Percentiles rank a stretch among this genome's conserved stretches.
Evolutionary conservation across 805 yeast genomes (phyloP).

Genomic region (Ogataea philodendri): DNA sequence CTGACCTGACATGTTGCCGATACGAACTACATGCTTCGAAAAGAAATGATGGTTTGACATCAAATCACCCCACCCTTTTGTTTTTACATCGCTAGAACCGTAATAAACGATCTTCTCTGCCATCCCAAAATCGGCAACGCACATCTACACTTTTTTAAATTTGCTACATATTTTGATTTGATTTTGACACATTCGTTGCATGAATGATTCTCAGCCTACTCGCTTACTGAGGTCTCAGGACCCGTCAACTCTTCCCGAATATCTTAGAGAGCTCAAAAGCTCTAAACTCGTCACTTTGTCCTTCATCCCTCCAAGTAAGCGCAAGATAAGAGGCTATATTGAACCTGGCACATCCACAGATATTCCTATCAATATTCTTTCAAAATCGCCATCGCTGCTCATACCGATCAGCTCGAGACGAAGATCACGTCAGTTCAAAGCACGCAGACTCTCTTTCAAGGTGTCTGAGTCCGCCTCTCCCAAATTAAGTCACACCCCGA

Average conservation of each 20-base stretch:
- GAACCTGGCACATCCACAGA: slow-evolving; percentile 7
- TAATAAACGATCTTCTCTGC: no score
- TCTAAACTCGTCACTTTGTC: slow-evolving; percentile 27
- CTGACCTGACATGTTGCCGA: no score
- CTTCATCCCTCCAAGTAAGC: slow-evolving; percentile 18
- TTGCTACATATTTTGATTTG: no score
- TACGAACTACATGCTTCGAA: no score
- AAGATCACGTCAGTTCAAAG: slow-evolving; percentile 3
- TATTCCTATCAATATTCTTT: slow-evolving; percentile 12
- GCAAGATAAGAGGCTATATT: slow-evolving; percentile 4
- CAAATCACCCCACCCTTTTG: neutral
- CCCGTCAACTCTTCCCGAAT: slow-evolving; percentile 21
- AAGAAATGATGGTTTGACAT: neutral
- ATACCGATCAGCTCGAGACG: slow-evolving; percentile 16
- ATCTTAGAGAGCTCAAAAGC: slow-evolving; percentile 22
- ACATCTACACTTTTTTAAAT: neutral
- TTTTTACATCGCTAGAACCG: slow-evolving; percentile 1
- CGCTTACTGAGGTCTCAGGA: slow-evolving; percentile 23
- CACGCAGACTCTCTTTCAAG: slow-evolving; percentile 5
- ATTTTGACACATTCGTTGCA: no score
- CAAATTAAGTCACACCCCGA: slow-evolving; percentile 1
- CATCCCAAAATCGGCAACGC: slow-evolving; percentile 1
- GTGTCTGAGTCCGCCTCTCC: neutral
- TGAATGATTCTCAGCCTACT: slow-evolving; percentile 6
- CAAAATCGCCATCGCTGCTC: slow-evolving; percentile 15